Conservation (phyloP, 768 basidiomycete genomes). For the Trametes coccinea region DNA sequence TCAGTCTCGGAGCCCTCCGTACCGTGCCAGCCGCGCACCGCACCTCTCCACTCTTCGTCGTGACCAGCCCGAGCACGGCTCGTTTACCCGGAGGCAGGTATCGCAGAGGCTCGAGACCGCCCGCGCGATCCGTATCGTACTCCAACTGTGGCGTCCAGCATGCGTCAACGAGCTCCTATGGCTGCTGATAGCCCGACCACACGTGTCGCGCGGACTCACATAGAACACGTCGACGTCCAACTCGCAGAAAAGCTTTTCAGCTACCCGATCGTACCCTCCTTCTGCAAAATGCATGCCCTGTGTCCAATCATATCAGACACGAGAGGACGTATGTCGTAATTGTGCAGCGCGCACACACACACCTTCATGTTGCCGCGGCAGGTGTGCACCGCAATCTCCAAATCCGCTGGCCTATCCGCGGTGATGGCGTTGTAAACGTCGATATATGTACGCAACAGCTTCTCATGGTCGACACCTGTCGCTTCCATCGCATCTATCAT, state of each 20-base stretch:
- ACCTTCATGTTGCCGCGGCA: conserved; percentile 48
- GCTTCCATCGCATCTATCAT: conserved; percentile 55
- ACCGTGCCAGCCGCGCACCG: conserved; percentile 21
- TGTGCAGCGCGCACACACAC: background rate
- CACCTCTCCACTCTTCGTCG: conserved; percentile 42
- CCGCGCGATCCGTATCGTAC: conserved; percentile 62
- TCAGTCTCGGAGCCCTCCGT: conserved; percentile 6
- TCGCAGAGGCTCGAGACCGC: conserved; percentile 53
- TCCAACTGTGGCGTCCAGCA: conserved; percentile 43
- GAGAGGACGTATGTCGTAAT: conserved; percentile 1
- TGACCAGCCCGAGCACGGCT: conserved; percentile 45
- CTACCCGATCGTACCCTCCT: conserved; percentile 57
- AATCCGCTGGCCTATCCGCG: conserved; percentile 48
- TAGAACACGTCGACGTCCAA: conserved; percentile 56
- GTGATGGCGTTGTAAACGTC: conserved; percentile 60
- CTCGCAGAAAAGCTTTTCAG: conserved; percentile 51
- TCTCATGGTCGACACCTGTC: conserved; percentile 59
- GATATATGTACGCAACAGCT: conserved; percentile 62
- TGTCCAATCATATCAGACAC: conserved; percentile 40
- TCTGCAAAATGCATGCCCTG: conserved; percentile 55
- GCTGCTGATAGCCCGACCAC: background rate
- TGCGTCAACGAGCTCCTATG: background rate
- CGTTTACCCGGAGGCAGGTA: conserved; percentile 47
- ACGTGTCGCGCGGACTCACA: conserved; percentile 25
- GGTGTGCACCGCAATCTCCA: conserved; percentile 57